These are phyloP conservation scores for Linum tenue DNA, from an alignment of 345 rosid species.

Conservation along the genomic window DNA sequence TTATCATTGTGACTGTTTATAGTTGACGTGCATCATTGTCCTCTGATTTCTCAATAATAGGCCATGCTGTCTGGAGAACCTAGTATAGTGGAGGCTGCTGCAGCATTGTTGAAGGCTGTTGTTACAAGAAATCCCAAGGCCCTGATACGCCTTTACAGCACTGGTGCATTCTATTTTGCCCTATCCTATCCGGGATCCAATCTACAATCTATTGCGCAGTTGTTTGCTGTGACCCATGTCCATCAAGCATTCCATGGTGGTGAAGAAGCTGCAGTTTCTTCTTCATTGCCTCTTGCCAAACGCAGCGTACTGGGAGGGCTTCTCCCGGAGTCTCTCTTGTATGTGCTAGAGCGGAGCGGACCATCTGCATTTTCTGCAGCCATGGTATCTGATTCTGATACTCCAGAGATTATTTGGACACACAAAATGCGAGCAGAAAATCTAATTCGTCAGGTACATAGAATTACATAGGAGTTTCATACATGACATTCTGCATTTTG, in stretches of 20 bases:
- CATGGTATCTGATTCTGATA: constrained; percentile 97
- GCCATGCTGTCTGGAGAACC: constrained; percentile 97
- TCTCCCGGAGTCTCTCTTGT: constrained; percentile 91
- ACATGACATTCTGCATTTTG: constrained; percentile 2
- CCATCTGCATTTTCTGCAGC: constrained; percentile 96
- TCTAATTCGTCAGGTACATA: constrained; percentile 79
- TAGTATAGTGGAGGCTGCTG: constrained; percentile 89
- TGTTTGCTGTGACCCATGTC: constrained; percentile 83
- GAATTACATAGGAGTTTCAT: constrained; percentile 7
- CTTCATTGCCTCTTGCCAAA: constrained; percentile 91
- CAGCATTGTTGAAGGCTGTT: constrained; percentile 82
- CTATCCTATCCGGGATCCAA: constrained; percentile 97
- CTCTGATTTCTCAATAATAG: constrained; percentile 24
- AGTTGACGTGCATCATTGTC: constrained; percentile 8
- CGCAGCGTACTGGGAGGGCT: constrained; percentile 98
- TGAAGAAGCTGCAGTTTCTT: constrained; percentile 97
- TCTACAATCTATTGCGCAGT: constrained; percentile 79
- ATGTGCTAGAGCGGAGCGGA: constrained; percentile 97
- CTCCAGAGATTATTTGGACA: constrained; percentile 98
- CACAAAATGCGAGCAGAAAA: constrained; percentile 99
- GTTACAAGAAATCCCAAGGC: constrained; percentile 99
- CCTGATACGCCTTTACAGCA: constrained; percentile 88
- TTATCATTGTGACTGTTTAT: background rate
- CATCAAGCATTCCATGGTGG: constrained; percentile 99
- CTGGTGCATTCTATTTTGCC: constrained; percentile 95